phyloP scores from a whole-genome alignment of 768 basidiomycete species.

The Xerocomellus dryophilus region DNA sequence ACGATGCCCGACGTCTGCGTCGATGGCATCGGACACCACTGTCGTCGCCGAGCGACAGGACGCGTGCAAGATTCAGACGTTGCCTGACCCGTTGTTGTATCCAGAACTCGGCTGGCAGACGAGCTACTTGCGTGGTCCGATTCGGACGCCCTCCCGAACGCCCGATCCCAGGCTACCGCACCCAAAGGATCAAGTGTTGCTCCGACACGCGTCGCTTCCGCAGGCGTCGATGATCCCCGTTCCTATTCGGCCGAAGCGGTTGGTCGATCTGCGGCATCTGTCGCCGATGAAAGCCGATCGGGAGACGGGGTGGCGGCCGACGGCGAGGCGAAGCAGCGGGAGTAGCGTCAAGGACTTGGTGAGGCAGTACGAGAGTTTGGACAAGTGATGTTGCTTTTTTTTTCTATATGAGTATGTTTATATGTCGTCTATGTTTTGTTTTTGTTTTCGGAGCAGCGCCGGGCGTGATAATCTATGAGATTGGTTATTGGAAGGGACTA shows the following conservation, averaged over 20 bases:
- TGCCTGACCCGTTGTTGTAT: slow-evolving; percentile 48
- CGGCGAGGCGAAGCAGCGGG: slow-evolving; percentile 55
- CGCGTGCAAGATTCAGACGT: slow-evolving; percentile 31
- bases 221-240: slow-evolving; percentile 44
- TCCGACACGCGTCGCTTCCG: slow-evolving; percentile 51
- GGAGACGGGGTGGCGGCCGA: slow-evolving; percentile 26
- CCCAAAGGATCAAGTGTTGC: slow-evolving; percentile 64
- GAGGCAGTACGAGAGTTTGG: slow-evolving; percentile 51
- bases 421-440: slow-evolving; percentile 7
- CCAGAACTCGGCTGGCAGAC: slow-evolving; percentile 32
- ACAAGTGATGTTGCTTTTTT: slow-evolving; percentile 3
- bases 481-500: not conserved
- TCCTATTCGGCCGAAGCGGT: slow-evolving; percentile 39
- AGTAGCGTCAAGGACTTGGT: slow-evolving; percentile 74
- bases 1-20: slow-evolving; percentile 12
- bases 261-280: slow-evolving; percentile 49
- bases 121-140: slow-evolving; percentile 43
- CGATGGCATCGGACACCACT: slow-evolving; percentile 17
- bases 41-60: slow-evolving; percentile 40
- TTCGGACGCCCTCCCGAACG: slow-evolving; percentile 57
- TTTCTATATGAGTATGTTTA: too few species aligned
- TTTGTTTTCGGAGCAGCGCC: slow-evolving; percentile 14
- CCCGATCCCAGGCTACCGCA: slow-evolving; percentile 43
- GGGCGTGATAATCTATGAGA: slow-evolving; percentile 8
- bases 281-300: slow-evolving; percentile 42